Evolutionary conservation across 2,329 filamentous ascomycete species (phyloP), one percentile per base, ranked within the genome.

Genomic region (Fusarium siculi): DNA sequence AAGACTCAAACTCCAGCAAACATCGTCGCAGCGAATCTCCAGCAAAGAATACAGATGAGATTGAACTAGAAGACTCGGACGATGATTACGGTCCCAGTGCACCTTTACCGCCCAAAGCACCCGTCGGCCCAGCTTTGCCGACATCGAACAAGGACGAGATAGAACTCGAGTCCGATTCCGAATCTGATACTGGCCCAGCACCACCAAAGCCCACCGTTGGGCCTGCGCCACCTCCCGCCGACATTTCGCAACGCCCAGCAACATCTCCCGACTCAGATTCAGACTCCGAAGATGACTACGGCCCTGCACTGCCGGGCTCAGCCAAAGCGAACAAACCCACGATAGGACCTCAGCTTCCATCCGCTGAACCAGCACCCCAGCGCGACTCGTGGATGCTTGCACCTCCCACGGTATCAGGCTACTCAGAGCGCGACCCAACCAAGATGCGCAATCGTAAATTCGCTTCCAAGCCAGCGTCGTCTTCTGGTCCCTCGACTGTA

Each of bases 381-480:
- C 91, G 96, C 76, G 95, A 97, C 84, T 92, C 94, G 77, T 95
- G 93, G 93, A 95, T 95, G 93, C 86, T 94, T 52, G 88, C 90
- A 3, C 93, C 93, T 4, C 93, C 93, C 0, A 84, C 86, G 4
- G 82, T 85, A 28, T 78, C 86, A 83, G 85, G 84, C 83, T 79
- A 89, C 75, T 88, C 73, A 83, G 93, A 80, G 84, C 93, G 84
- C 74, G 95, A 98, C 82, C 94, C 96, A 2, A 96, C 94, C 9
- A 95, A 95, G 81, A 86, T 96, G 67, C 91, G 92, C 76, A 92
- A 90, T 72, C 92, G 94, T 68, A 95, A 93, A 74, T 98, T 98
- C 85, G 91, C 94, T 57, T 93, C 92, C 42, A 88, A 88, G 8
- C 84, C 84, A 18, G 81, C 84, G 19, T 81, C 83, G 6, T 79